These are phyloP conservation scores for Aspergillus melleus DNA, from an alignment of 2,329 filamentous ascomycete genomes.

Conservation along the genomic window DNA sequence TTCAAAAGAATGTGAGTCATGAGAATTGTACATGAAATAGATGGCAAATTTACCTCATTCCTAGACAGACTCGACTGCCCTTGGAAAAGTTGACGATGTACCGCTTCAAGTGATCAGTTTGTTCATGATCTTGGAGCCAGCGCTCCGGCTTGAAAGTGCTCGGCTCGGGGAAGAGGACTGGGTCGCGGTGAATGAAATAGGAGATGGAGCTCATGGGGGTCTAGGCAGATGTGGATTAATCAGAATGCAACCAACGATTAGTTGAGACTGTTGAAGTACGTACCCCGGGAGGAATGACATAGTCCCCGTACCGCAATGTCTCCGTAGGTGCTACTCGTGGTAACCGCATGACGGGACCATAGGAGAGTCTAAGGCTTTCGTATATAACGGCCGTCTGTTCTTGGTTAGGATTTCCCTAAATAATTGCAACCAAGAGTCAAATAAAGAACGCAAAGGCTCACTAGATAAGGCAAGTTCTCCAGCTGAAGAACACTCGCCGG, in stretches of 20 bases:
- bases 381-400: constrained; percentile 17
- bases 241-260: neutral
- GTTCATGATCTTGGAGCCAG: constrained; percentile 16
- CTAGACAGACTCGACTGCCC: no score
- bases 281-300: constrained; percentile 32
- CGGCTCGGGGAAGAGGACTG: constrained; percentile 24
- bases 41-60: no score
- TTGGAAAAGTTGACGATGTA: no score
- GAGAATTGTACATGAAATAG: no score
- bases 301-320: constrained; percentile 28
- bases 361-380: constrained; percentile 40
- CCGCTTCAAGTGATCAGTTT: no score
- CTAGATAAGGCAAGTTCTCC: constrained; percentile 44
- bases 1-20: no score
- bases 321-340: constrained; percentile 27
- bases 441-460: constrained; percentile 4
- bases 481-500: constrained; percentile 30
- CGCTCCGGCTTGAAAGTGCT: constrained; percentile 27
- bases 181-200: constrained; percentile 24
- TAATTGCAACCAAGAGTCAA: neutral
- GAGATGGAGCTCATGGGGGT: constrained; percentile 19
- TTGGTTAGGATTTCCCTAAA: no score
- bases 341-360: constrained; percentile 31
- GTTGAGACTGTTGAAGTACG: neutral
- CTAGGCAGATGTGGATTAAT: constrained; percentile 6